phyloP scores from a whole-genome alignment of 257 asterid species.

The Anisodus tanguticus region DNA sequence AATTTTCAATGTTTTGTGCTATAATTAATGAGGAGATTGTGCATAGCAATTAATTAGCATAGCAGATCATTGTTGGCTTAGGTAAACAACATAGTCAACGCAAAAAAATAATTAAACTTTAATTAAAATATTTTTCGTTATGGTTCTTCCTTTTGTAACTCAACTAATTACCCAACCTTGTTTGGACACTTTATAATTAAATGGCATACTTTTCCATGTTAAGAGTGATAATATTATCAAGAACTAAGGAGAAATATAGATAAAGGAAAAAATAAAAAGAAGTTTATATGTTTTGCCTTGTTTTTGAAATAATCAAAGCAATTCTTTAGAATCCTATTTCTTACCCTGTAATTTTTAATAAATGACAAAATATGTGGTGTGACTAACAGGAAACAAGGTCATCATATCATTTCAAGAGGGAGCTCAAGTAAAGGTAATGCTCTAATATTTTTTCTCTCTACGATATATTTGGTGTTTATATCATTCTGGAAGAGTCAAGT shows the following conservation, averaged over 20 bases:
- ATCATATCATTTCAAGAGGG: not conserved
- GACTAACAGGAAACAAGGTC: conserved; percentile 27
- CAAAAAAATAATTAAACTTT: not conserved
- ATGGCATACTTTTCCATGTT: not conserved
- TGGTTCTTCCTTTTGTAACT: not conserved
- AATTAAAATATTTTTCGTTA: not conserved
- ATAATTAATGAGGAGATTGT: not conserved
- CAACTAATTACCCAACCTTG: not conserved
- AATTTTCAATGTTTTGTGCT: not conserved
- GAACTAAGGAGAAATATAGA: not conserved
- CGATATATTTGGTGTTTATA: not conserved
- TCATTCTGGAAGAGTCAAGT: not conserved
- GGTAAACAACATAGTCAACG: not conserved
- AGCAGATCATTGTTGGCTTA: not conserved
- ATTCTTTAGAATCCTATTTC: not conserved
- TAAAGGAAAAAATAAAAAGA: not conserved
- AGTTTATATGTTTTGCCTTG: not conserved
- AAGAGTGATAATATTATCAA: conserved; percentile 7
- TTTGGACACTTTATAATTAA: not conserved
- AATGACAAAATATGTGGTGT: conserved; percentile 17
- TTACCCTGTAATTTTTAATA: not conserved
- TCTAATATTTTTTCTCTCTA: not conserved
- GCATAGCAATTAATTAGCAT: not conserved
- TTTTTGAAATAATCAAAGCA: not conserved
- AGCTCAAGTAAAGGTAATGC: conserved; percentile 14